Base-by-base conservation (phyloP, 1,284 basidiomycete species). In the Heterobasidion occidentale region DNA sequence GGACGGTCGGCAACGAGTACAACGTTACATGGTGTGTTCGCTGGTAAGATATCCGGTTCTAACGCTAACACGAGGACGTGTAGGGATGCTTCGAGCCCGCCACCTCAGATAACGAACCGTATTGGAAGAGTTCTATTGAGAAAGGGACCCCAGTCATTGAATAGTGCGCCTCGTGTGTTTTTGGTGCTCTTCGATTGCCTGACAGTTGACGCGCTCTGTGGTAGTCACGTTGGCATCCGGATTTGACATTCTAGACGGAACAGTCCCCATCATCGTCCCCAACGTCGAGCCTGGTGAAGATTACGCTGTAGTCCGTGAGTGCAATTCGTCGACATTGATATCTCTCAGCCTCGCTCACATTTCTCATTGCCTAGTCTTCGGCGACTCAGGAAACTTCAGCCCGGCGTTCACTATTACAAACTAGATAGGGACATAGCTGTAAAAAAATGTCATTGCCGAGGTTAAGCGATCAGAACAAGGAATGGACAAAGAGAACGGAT, bases 301-400 rank as follows among this genome's bases (percentile, higher is more conserved):
- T 53, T 70, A 67, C 55, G 60, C 60, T 50, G 35, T 70, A 48
- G 65, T 67, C 49, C 50, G 61, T 63, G 34, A 57, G 65, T 63
- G 44, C 9, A n/a, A 42, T 8, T 3, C 4, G 38, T 45, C 35
- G 34, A 20, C 8, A 7, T 46, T 17, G 17, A 34, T 51, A 14
- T 6, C 38, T 19, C 27, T 27, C 27, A 6, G 27, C 27, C 27
- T 27, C 27, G 5, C 27, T 27, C 6, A 27, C 27, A 27, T 27
- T 27, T 5, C 5, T 27, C 5, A 6, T 12, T 50, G 17, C 19
- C n/a, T 58, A 78, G 77, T 81, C 27, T 76, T 80, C 53, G 78
- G 79, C 7, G 77, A 81, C 60, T 78, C 77, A 19, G 79, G 78
- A 44, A 79, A 80, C 65, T 66, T 63, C 27, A 70, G 74, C 52